Evolutionary conservation across 768 basidiomycete species (phyloP), one percentile per base, ranked within the genome.

Genomic region (Tylopilus plumbeoviolaceoides): DNA sequence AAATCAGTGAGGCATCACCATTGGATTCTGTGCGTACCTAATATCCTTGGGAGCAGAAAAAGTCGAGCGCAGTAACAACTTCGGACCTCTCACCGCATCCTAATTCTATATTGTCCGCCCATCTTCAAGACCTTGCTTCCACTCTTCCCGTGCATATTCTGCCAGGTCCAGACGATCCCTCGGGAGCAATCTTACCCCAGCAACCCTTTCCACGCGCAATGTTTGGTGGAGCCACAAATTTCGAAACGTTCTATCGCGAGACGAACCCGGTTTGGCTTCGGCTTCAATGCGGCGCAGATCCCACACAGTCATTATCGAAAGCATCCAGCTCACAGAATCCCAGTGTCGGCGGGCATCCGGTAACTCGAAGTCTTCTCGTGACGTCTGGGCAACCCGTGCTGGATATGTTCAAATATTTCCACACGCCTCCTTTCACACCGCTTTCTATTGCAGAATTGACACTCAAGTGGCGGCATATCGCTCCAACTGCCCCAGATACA

Each of bases 401-500:
- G 66, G 97, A 99, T 65, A 87, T 98, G 73, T 92, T 83, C 79
- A 95, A 92, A 67, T 99, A 99, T 70, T 75, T 98, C 39, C 78
- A 81, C 11, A 78, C 82, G 8, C 84, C 83, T 7, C 82, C 83
- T 7, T 76, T 80, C 51, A 87, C 87, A n/a, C 78, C 87, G 38
- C 66, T 95, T 31, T 80, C 80, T 3, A 77, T 98, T 54, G 80
- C 91, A 10, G 80, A 84, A 62, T 76, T 85, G 39, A 95, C 93
- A 11, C 75, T 99, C 31, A 81, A 78, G 60, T 99, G 95, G 97
- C 76, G 94, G 53, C 95, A 98, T 72, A 83, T 97, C 68, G 94
- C 97, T n/a, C 97, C 97, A 4, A 98, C 97, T 8, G 95, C 95
- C 23, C 97, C 97, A 25, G 97, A 99, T 70, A 99, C 97, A 1